A percentile compares a stretch with the other conserved stretches of the same genome.
Evolutionary conservation across 352 stramenopile genomes (phyloP).

Genomic region (Pythium oligandrum): DNA sequence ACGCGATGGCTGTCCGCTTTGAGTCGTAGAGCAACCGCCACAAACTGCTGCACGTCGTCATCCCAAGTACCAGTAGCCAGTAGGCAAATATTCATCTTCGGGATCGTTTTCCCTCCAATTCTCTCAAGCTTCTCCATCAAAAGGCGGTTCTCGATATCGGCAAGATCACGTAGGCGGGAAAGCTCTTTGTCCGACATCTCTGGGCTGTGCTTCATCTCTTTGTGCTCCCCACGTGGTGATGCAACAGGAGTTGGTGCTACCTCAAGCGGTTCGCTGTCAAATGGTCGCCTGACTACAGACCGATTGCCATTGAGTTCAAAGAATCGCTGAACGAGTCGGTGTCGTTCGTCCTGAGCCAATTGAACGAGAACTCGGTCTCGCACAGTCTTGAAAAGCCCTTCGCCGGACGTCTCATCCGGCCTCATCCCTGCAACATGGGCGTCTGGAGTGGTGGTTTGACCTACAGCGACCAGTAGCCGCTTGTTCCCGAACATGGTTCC

Average conservation of each 20-base stretch:
- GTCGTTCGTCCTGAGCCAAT: conserved; percentile 31
- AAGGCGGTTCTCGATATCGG: too few species aligned
- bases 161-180: too few species aligned
- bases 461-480: conserved; percentile 28
- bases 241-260: too few species aligned
- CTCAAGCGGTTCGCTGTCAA: too few species aligned
- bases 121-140: too few species aligned
- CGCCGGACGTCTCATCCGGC: conserved; percentile 24
- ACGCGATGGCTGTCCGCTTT: conserved; percentile 84
- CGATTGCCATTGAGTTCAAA: too few species aligned
- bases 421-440: conserved; percentile 46
- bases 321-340: conserved; percentile 10
- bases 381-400: conserved; percentile 17
- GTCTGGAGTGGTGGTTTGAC: conserved; percentile 33
- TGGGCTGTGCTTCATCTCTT: too few species aligned
- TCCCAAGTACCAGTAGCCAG: conserved; percentile 61
- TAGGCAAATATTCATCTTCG: conserved; percentile 70
- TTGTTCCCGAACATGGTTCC: conserved; percentile 42
- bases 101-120: conserved; percentile 9
- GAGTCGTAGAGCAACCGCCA: conserved; percentile 70
- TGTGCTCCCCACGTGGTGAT: too few species aligned
- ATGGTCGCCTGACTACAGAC: too few species aligned
- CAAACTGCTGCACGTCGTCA: conserved; percentile 68
- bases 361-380: conserved; percentile 35
- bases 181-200: too few species aligned